A percentile compares a stretch with the other conserved stretches of the same genome.
Conservation (phyloP, 257 asterid species). For the Solanum medicagineum region DNA sequence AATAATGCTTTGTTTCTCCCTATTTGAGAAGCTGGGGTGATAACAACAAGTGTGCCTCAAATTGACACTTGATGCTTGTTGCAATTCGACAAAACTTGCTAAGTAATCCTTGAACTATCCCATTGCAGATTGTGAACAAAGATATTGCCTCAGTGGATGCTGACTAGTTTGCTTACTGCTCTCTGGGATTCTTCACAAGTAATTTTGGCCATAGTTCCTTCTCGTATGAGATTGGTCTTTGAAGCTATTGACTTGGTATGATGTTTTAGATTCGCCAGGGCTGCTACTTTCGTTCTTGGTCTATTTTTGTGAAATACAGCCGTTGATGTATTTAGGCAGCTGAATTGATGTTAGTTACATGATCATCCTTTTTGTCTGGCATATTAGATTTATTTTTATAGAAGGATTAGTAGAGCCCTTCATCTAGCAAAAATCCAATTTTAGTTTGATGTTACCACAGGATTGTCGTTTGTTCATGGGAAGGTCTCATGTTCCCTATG, state of each 20-base stretch:
- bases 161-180: conserved; percentile 15
- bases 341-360: background rate
- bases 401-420: background rate
- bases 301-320: background rate
- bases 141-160: conserved; percentile 26
- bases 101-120: background rate
- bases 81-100: background rate
- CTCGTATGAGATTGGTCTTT: background rate
- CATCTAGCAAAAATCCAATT: background rate
- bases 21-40: background rate
- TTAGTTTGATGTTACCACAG: background rate
- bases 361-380: background rate
- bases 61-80: background rate
- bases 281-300: background rate
- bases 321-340: background rate
- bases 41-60: background rate
- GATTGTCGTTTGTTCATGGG: background rate
- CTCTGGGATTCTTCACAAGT: background rate
- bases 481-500: background rate
- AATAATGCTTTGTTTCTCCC: background rate
- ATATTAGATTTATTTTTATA: background rate
- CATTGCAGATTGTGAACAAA: conserved; percentile 65
- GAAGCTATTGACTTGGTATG: background rate
- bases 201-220: background rate
- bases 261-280: background rate